Base-by-base conservation (phyloP, 371 early-diverging fungal species). In the Dichotomocladium elegans region DNA sequence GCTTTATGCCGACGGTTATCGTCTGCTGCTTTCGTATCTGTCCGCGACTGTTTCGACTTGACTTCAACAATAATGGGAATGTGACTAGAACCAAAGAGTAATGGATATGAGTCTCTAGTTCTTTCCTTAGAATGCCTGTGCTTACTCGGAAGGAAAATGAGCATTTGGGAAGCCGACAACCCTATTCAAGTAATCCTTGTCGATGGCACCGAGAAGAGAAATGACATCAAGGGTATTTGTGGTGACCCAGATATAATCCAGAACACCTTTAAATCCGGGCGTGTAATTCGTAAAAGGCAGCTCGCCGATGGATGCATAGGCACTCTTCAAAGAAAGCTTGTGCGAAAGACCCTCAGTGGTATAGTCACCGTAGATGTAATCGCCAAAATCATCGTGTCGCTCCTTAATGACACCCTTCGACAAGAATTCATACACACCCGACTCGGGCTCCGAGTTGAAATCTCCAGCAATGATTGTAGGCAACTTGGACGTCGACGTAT, bases 161-260 rank as follows among this genome's bases (percentile, higher is more conserved):
- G 88, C 78, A 56, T 90, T 92, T 27, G 99, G 99, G 64, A 99
- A 94, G 2, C 99, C 99, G 43, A 99, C 95, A 1, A 72, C 74
- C 30, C 82, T 83, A 6, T 62, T 60, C 40, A 87, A 63, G 68
- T 94, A 95, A 51, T 90, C 89, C 41, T 81, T 79, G 53, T 94
- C 94, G 7, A 99, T 85, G 19, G 88, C 80, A 3, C 92, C 92
- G 48, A 98, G 69, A 15, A 97, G 63, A 0, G 96, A 95, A 17
- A 88, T 79, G n/a, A 89, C 83, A 17, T 81, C 74, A 27, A 93
- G 66, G 24, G 92, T 82, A 37, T 80, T 82, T 37, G 84, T 83
- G 4, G 90, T 79, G 74, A 92, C 92, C 91, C 96, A 99, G 53
- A 99, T 92, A 64, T 98, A 99, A 75, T 99, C 99, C 61, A 99